Percentiles rank a stretch among this genome's conserved stretches.
Evolutionary conservation across 257 asterid genomes (phyloP).

Genomic region (Nemophila menziesii): DNA sequence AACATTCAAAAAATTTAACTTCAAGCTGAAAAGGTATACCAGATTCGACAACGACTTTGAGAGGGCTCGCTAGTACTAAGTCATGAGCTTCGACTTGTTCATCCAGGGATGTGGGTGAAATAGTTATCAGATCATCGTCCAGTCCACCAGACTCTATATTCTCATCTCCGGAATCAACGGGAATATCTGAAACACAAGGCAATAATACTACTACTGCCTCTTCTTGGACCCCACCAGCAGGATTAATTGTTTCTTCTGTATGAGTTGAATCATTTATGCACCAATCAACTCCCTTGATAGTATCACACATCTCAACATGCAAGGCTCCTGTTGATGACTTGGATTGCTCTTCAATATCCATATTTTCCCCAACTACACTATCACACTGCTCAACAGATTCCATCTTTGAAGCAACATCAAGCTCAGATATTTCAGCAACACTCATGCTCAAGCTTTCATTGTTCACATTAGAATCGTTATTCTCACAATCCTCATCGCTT

Average conservation of each 20-base stretch:
- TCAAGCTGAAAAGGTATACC: constrained; percentile 21
- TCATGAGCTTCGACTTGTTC: constrained; percentile 24
- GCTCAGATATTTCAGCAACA: constrained; percentile 22
- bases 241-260: constrained; percentile 18
- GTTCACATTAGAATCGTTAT: constrained; percentile 14
- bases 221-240: constrained; percentile 14
- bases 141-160: constrained; percentile 13
- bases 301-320: constrained; percentile 20
- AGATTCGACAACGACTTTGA: constrained; percentile 14
- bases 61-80: constrained; percentile 20
- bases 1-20: constrained; percentile 4
- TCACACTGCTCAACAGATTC: constrained; percentile 25
- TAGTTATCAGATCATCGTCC: constrained; percentile 18
- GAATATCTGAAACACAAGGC: constrained; percentile 18
- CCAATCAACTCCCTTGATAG: constrained; percentile 13
- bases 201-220: constrained; percentile 20
- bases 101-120: constrained; percentile 13
- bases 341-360: constrained; percentile 21
- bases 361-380: constrained; percentile 13
- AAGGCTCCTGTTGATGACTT: constrained; percentile 19
- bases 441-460: constrained; percentile 15
- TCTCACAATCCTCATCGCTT: constrained; percentile 20
- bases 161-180: constrained; percentile 19
- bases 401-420: constrained; percentile 21
- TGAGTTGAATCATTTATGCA: constrained; percentile 3